Conservation (phyloP, 768 basidiomycete species). For the Tulasnella sp. region DNA sequence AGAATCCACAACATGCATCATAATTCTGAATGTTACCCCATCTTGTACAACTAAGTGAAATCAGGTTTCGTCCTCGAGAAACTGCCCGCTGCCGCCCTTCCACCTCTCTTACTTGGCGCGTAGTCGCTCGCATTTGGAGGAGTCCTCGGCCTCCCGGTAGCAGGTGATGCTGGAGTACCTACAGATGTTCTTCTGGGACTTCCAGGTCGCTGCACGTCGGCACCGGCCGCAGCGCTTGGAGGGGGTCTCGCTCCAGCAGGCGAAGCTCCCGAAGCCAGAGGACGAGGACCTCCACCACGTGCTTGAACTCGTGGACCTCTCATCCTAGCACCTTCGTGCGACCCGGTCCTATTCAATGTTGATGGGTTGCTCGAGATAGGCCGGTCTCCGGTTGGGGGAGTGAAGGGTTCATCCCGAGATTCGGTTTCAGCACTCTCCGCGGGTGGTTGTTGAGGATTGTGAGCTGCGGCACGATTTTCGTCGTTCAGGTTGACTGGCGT, state of each 20-base stretch:
- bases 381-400: constrained; percentile 37
- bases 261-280: constrained; percentile 49
- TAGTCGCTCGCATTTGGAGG: constrained; percentile 37
- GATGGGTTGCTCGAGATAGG: not conserved
- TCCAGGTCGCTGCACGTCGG: constrained; percentile 50
- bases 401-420: constrained; percentile 22
- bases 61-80: constrained; percentile 51
- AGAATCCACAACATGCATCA: too few relatives aligned
- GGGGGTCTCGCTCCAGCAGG: constrained; percentile 49
- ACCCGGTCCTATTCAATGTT: not conserved
- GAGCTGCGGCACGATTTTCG: constrained; percentile 40
- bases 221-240: constrained; percentile 45
- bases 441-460: constrained; percentile 37
- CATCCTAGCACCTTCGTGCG: constrained; percentile 46
- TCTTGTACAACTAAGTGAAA: too few relatives aligned
- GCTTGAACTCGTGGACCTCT: constrained; percentile 64
- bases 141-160: constrained; percentile 43
- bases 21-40: too few relatives aligned
- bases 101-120: constrained; percentile 43
- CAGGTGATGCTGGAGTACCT: constrained; percentile 54
- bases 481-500: constrained; percentile 43
- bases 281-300: constrained; percentile 54
- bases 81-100: constrained; percentile 42
- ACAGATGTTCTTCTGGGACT: constrained; percentile 45
- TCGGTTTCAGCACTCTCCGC: not conserved